Evolutionary conservation across 352 stramenopile genomes (phyloP), one percentile per base, ranked within the genome.

Genomic region (Phytophthora sansomeana): DNA sequence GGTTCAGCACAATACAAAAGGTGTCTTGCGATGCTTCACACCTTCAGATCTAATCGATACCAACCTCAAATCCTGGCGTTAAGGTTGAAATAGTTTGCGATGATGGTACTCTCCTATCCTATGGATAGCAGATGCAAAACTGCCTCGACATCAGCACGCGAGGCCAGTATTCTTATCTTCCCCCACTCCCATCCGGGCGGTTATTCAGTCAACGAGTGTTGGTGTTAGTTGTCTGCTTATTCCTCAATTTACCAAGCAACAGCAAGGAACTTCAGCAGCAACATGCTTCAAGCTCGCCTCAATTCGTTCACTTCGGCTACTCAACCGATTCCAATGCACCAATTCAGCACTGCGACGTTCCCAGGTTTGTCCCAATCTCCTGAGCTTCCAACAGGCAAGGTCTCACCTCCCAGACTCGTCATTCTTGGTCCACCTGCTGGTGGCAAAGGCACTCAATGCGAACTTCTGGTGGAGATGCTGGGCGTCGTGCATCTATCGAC

Each of bases 381-480:
- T 26, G 36, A 62, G 59, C 14, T 55, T 58, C 46, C 39, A 36
- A 24, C 50, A 10, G 56, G 63, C 42, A 69, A 65, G 21, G 14
- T 65, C 1, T 69, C 44, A 13, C 57, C 63, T 47, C 64, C 75
- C 1, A 74, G 70, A 35, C 70, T 98, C 10, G 94, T 98, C 68
- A 97, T 97, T 60, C 75, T 89, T 2, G 96, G 95, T 36, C 93
- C 94, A 6, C 95, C 96, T 0, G 96, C 95, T 0, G 90, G 81
- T 28, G 96, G 95, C 35, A 99, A 99, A 75, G 96, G 96, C 39
- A 99, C 95, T 19, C 94, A 98, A 72, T 98, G 96, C 62, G 91
- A 98, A 74, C 50, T 93, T 33, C 91, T 98, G 7, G 84, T 83
- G 1, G 70, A 92, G 2, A 78, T 90, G 51, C 95, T 96, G 62